Evolutionary conservation across 768 basidiomycete species (phyloP).

Genomic region (Hypsizygus marmoreus): DNA sequence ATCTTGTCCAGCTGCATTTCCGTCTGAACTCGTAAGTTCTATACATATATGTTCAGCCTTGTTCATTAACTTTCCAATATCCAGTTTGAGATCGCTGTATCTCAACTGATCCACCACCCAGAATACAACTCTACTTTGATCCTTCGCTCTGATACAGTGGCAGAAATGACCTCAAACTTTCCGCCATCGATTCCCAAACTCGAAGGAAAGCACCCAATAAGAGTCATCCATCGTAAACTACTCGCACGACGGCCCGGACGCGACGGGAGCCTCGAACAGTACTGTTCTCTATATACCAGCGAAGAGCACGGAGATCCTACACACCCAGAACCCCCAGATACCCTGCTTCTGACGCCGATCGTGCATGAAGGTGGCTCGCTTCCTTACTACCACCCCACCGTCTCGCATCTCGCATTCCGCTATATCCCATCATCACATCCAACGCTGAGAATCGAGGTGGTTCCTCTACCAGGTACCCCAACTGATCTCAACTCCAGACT

Average conservation of each 20-base stretch:
- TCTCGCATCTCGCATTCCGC: constrained; percentile 80
- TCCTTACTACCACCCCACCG: constrained; percentile 91
- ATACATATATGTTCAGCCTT: neutral
- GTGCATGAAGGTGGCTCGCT: constrained; percentile 44
- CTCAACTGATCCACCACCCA: constrained; percentile 81
- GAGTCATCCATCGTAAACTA: constrained; percentile 64
- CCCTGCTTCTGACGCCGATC: constrained; percentile 64
- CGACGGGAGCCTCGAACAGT: constrained; percentile 74
- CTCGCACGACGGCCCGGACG: constrained; percentile 79
- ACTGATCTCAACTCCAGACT: constrained; percentile 62
- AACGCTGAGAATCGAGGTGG: constrained; percentile 57
- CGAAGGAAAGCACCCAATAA: constrained; percentile 37
- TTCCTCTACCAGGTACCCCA: constrained; percentile 51
- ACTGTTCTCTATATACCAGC: constrained; percentile 69
- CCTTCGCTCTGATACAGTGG: constrained; percentile 73
- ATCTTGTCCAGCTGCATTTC: constrained; percentile 42
- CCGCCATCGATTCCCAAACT: constrained; percentile 38
- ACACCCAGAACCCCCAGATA: constrained; percentile 8
- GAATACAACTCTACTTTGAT: constrained; percentile 94
- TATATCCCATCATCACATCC: constrained; percentile 45
- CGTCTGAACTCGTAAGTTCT: constrained; percentile 41
- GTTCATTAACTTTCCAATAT: neutral
- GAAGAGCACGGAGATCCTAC: constrained; percentile 10
- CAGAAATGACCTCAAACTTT: constrained; percentile 36
- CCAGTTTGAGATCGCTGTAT: constrained; percentile 76